Base-by-base conservation (phyloP, 306 rosid species). In the Fragaria iinumae region DNA sequence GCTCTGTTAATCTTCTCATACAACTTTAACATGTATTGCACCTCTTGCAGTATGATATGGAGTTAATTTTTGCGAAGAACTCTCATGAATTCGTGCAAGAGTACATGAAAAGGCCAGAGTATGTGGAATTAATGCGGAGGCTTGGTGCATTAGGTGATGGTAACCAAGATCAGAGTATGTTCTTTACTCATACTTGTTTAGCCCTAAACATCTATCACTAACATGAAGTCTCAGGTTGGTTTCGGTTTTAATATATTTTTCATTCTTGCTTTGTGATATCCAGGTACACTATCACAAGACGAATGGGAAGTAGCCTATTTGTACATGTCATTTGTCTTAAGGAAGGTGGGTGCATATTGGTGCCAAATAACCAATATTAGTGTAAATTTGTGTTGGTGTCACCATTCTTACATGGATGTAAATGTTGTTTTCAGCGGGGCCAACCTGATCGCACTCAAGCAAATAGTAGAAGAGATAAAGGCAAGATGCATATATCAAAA, bases 81-180 rank as follows among this genome's bases (percentile, higher is more conserved):
- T 90, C 93, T 0, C 97, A 92, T 45, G 97, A 90, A 72, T 92
- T 96, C 47, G 98, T 96, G 68, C 91, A 91, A 0, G 93, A 91
- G 74, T 89, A 96, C 44, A 79, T 92, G 93, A 92, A 96, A 81
- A 85, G 80, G 55, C 85, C 91, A 0, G 97, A 88, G 80, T 95
- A 83, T 47, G 90, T 92, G 48, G 97, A 96, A 64, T 90, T 96
- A 86, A 92, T 96, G 99, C 88, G 93, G 74, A 83, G 91, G 81
- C 93, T 92, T 9, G 99, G 98, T 60, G 99, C 99, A 73, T 85
- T 96, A 88, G 99, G 99, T 73, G 99, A 96, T 76, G 92, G 97
- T 34, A 96, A 87, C 88, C 97, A 87, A 81, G 99, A 92, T 86
- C 93, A 82, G 43, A 90, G 96, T 92, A 89, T 65, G 85, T 53